Evolutionary conservation across 192 early-diverging fungal species (phyloP), one percentile per base, ranked within the genome.

Genomic region (Funneliformis geosporum): DNA sequence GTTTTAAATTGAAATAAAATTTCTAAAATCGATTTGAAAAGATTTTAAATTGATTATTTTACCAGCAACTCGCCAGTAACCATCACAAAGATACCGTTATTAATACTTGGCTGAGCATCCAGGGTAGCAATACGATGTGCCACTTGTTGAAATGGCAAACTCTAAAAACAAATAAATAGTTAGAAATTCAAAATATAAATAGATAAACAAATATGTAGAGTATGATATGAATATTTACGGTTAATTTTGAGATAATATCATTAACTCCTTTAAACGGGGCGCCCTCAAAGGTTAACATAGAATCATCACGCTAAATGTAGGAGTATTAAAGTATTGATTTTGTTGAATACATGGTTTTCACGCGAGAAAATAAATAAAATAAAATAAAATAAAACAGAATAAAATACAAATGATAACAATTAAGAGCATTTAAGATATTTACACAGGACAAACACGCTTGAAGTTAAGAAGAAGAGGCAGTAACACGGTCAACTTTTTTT

Each of bases 231-330:
- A 65, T 28, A 65, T 28, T 71, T 88, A 91, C 94, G 65, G 82
- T 83, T 38, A 98, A 85, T 82, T 97, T 96, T 78, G 92, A 89
- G 50, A 92, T 84, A 76, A 98, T 95, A 59, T 39, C 76, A 40
- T 85, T 65, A 5, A 85, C 83, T 55, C 96, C 95, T 62, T 80
- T 70, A 78, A 91, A 80, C 78, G 84, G 88, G 43, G 84, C 75
- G 46, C 91, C 94, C 84, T 98, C 96, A 85, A 94, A 98, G 23
- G 93, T 90, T 77, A 98, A 83, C 94, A 95, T 95, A 65, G 95
- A 96, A 73, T 82, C 50, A 21, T 90, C 89, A 66, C 90, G 85
- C 95, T 97, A 2, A 82, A 71, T 85, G 55, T 5, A 70, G 40
- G n/a, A 80, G 1, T 2, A 76, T 66, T 40, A 42, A 42, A 69